phyloP scores from a whole-genome alignment of 176 grass and related monocot species.

The Alloteropsis semialata region DNA sequence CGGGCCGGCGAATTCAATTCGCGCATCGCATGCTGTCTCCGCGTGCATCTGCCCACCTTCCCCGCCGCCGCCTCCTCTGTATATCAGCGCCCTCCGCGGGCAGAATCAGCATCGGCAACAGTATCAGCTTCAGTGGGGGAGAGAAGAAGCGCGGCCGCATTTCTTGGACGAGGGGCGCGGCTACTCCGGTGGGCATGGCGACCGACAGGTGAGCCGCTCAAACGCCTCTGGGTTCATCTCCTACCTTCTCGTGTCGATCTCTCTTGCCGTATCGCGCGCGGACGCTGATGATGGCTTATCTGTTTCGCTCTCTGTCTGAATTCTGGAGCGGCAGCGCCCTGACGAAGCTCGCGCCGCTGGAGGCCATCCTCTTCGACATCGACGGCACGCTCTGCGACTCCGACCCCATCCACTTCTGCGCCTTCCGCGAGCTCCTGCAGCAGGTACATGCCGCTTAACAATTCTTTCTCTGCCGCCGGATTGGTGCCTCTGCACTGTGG shows the following conservation, averaged over 20 bases:
- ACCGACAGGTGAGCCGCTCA: not conserved
- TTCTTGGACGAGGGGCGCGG: not conserved
- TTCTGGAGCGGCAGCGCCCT: slow-evolving; percentile 27
- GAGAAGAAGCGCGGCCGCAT: not conserved
- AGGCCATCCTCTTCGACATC: slow-evolving; percentile 76
- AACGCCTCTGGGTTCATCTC: not conserved
- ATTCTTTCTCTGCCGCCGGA: not conserved
- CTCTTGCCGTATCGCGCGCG: not conserved
- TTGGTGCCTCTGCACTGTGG: not conserved
- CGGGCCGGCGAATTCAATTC: slow-evolving; percentile 25
- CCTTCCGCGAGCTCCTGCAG: slow-evolving; percentile 63
- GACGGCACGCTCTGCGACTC: slow-evolving; percentile 85
- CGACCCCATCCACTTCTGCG: slow-evolving; percentile 76
- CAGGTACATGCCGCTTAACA: slow-evolving; percentile 39
- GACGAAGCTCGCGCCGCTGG: slow-evolving; percentile 58
- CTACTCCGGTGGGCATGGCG: slow-evolving; percentile 11
- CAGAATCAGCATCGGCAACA: not conserved
- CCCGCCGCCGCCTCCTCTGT: not conserved
- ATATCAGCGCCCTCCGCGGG: not conserved
- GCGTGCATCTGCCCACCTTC: not conserved
- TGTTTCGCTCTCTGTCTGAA: not conserved
- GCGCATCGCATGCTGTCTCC: not conserved
- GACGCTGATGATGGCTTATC: not conserved
- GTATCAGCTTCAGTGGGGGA: not conserved
- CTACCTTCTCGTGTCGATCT: not conserved